Evolutionary conservation across 495 filamentous ascomycete species (phyloP).

Genomic region (Podospora pseudopauciseta): DNA sequence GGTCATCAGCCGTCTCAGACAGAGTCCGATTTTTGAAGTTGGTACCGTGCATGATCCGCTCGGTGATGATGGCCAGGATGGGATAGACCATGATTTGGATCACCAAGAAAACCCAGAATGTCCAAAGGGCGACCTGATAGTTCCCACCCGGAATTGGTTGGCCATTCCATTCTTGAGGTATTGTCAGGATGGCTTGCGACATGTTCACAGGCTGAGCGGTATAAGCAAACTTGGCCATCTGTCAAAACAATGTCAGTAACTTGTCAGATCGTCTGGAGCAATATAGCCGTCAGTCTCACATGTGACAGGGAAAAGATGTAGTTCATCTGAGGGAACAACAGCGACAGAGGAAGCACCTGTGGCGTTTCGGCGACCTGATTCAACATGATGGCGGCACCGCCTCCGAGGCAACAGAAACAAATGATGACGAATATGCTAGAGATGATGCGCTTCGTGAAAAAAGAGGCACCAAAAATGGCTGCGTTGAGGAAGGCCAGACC

Average conservation of each 20-base stretch:
- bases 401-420: constrained; percentile 16
- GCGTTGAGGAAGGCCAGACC: constrained; percentile 62
- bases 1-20: constrained; percentile 23
- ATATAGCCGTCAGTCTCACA: constrained; percentile 5
- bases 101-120: constrained; percentile 60
- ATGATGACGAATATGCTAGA: constrained; percentile 24
- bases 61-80: constrained; percentile 61
- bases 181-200: constrained; percentile 30
- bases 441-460: constrained; percentile 63
- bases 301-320: constrained; percentile 21
- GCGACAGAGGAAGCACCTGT: constrained; percentile 13
- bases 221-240: constrained; percentile 19
- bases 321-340: constrained; percentile 24
- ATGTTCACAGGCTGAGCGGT: constrained; percentile 10
- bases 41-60: constrained; percentile 65
- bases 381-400: constrained; percentile 17
- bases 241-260: not conserved
- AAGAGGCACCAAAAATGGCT: constrained; percentile 62
- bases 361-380: constrained; percentile 10
- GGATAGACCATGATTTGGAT: constrained; percentile 69
- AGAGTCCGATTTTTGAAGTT: constrained; percentile 55
- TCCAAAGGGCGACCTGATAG: constrained; percentile 37
- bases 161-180: constrained; percentile 48
- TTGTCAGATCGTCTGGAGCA: not conserved
- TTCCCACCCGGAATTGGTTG: constrained; percentile 33